phyloP scores from a whole-genome alignment of 139 green algal genomes.

The Trebouxia sp. region DNA sequence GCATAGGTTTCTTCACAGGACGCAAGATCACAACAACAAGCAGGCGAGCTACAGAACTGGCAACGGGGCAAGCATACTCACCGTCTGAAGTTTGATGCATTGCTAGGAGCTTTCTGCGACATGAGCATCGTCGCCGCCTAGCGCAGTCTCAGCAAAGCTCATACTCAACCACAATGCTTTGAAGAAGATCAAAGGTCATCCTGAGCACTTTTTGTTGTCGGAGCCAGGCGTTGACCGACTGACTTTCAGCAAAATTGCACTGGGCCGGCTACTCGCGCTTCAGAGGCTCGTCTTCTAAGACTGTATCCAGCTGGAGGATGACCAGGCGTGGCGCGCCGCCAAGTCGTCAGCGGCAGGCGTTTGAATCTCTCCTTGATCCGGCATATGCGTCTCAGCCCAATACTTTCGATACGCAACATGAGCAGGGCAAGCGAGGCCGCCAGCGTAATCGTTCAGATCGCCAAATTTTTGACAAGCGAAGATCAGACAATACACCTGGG shows the following conservation, averaged over 20 bases:
- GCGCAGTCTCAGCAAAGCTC: too few species aligned
- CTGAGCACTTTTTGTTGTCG: too few species aligned
- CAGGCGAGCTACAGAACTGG: background rate
- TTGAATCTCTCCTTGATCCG: background rate
- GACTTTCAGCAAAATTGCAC: too few species aligned
- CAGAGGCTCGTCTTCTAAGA: background rate
- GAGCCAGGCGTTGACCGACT: too few species aligned
- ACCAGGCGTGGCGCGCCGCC: background rate
- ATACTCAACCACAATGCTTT: too few species aligned
- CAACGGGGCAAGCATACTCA: too few species aligned
- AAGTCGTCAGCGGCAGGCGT: background rate
- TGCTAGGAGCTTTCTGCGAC: too few species aligned
- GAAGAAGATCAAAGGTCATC: too few species aligned
- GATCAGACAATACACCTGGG: background rate
- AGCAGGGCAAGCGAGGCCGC: background rate
- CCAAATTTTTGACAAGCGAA: background rate
- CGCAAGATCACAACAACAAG: background rate
- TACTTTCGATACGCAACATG: background rate
- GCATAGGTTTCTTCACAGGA: slow-evolving; percentile 29
- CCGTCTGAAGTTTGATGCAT: too few species aligned
- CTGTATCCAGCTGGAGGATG: background rate
- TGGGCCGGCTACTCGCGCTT: too few species aligned
- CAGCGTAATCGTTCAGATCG: background rate
- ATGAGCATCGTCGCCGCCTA: too few species aligned
- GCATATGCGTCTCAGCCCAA: background rate